phyloP scores from a whole-genome alignment of 192 early-diverging fungal species.

The Podila horticola region DNA sequence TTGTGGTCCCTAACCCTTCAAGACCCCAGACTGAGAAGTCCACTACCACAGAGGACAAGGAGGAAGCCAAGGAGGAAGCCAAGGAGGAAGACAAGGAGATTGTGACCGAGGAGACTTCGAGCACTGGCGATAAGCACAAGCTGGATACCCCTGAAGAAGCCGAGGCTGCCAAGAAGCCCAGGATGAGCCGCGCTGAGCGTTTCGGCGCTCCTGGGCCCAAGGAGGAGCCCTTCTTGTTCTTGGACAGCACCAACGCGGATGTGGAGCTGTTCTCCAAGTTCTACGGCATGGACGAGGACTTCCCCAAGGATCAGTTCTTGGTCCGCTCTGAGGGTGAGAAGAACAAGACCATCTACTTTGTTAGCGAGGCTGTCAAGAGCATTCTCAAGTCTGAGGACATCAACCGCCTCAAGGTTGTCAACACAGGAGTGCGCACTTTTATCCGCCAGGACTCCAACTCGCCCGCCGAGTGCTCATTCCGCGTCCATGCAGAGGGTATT shows the following conservation, averaged over 20 bases:
- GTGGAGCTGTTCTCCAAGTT: slow-evolving; percentile 71
- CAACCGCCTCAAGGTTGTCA: slow-evolving; percentile 80
- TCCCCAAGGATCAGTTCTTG: slow-evolving; percentile 87
- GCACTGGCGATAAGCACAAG: slow-evolving; percentile 47
- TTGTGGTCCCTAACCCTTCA: slow-evolving; percentile 48
- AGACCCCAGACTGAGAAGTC: slow-evolving; percentile 65
- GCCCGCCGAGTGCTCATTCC: slow-evolving; percentile 68
- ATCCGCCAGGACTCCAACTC: slow-evolving; percentile 74
- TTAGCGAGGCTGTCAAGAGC: slow-evolving; percentile 81
- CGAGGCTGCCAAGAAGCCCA: slow-evolving; percentile 39
- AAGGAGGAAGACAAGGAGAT: slow-evolving; percentile 20
- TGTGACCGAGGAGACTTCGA: not conserved
- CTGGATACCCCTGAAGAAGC: slow-evolving; percentile 13
- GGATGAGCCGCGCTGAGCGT: slow-evolving; percentile 29
- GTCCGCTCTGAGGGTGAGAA: slow-evolving; percentile 82
- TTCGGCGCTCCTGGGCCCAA: slow-evolving; percentile 51
- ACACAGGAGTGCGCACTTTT: slow-evolving; percentile 94
- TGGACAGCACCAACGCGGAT: slow-evolving; percentile 68
- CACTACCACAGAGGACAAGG: slow-evolving; percentile 5
- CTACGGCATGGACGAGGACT: slow-evolving; percentile 79
- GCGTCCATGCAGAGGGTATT: slow-evolving; percentile 75
- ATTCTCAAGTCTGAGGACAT: slow-evolving; percentile 72
- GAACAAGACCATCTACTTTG: slow-evolving; percentile 85
- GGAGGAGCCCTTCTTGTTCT: slow-evolving; percentile 92
- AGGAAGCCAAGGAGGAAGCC: slow-evolving; percentile 8